These are phyloP conservation scores for Dendrobium huoshanense DNA, from an alignment of 106 monocot species.

Conservation along the genomic window DNA sequence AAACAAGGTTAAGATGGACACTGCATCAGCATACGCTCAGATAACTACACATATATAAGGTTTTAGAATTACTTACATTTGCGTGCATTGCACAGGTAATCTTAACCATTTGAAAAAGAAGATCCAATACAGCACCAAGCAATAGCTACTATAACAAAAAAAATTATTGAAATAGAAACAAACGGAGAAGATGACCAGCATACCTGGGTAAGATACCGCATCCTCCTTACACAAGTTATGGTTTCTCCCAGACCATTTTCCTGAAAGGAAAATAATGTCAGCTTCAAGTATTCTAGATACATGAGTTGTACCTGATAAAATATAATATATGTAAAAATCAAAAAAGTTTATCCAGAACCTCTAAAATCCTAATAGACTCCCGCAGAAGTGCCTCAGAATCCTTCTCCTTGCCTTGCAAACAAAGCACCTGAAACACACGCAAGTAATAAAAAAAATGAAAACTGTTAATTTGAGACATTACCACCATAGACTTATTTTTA, in stretches of 20 bases:
- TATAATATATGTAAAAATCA: conserved; percentile 4
- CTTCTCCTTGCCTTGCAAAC: conserved; percentile 71
- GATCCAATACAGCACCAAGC: not conserved
- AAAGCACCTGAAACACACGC: conserved; percentile 47
- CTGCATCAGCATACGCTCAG: not conserved
- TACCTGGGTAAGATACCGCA: conserved; percentile 81
- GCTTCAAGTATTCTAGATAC: not conserved
- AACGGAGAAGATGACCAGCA: not conserved
- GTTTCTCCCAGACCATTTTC: conserved; percentile 84
- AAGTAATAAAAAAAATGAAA: not conserved
- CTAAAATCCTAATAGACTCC: conserved; percentile 87
- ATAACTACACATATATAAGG: not conserved
- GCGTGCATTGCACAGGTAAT: not conserved
- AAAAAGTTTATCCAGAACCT: conserved; percentile 40
- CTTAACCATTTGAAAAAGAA: not conserved
- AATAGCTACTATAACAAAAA: not conserved
- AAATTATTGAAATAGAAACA: not conserved
- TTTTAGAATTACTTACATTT: not conserved
- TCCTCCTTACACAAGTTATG: conserved; percentile 52
- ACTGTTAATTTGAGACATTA: not conserved
- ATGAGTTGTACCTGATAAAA: not conserved
- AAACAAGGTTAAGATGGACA: not conserved
- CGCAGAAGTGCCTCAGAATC: conserved; percentile 63
- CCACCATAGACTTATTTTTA: not conserved
- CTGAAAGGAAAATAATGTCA: conserved; percentile 24